Percentiles rank a stretch among this genome's conserved stretches.
phyloP scores from a whole-genome alignment of 1,284 basidiomycete species.

The Sphaerobolus stellatus region DNA sequence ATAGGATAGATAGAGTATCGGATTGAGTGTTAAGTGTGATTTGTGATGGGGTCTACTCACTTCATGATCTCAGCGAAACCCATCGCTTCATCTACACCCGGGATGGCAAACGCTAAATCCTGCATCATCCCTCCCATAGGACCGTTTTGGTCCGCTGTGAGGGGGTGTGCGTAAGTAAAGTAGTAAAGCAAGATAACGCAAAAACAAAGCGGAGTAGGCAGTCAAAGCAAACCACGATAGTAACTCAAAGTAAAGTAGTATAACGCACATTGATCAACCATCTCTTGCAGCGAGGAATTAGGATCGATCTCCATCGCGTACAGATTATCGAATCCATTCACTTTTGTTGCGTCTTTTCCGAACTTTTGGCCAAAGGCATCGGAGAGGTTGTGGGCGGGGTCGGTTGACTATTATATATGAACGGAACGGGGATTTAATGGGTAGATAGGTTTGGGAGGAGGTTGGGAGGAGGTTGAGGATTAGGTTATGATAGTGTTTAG shows the following conservation, averaged over 20 bases:
- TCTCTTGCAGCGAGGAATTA: constrained; percentile 94
- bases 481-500: constrained; percentile 4
- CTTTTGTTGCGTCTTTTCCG: constrained; percentile 98
- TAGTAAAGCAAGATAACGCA: constrained; percentile 7
- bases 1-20: not conserved
- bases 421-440: not conserved
- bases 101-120: constrained; percentile 97
- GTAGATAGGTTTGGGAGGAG: too few relatives aligned
- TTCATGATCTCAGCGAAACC: constrained; percentile 99
- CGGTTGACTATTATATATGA: constrained; percentile 79
- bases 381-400: constrained; percentile 98
- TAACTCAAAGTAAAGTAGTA: not conserved
- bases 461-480: too few relatives aligned
- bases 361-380: constrained; percentile 99
- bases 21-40: not conserved
- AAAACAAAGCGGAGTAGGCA: too few relatives aligned
- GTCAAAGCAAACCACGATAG: too few relatives aligned
- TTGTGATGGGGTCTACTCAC: constrained; percentile 46
- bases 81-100: constrained; percentile 99
- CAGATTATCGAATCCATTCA: constrained; percentile 96
- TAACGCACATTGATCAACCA: constrained; percentile 91
- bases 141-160: constrained; percentile 81
- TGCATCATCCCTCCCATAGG: constrained; percentile 99
- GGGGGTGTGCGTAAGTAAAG: not conserved
- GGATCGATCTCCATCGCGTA: constrained; percentile 99